Base-by-base conservation (phyloP, 306 rosid genomes). In the Arachis stenosperma region DNA sequence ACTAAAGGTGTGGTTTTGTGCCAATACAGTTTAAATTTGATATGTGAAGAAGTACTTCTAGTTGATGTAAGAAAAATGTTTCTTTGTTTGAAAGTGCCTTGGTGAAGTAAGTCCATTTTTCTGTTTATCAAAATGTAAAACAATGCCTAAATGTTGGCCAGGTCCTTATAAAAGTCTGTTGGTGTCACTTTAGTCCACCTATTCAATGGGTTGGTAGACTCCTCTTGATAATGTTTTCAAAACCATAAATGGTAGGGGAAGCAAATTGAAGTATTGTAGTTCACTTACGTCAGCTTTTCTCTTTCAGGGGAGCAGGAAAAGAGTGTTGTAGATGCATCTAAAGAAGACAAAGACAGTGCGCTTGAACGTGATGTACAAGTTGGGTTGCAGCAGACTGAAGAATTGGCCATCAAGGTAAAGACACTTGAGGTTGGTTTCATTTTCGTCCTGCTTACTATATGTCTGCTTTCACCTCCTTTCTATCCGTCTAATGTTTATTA, bases 261-360 rank as follows among this genome's bases (percentile, higher is more conserved):
- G 59, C 59, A 30, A 61, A 41, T 70, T 70, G 53, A 44, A 47
- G 13, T 61, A 50, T 61, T 73, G 69, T 44, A 46, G 68, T 77
- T 63, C 60, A 76, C 79, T 55, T 65, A 62, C 56, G 70, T 58
- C 70, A 74, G 75, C 70, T 7, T 82, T 72, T 17, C 60, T 62
- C 73, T 72, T 69, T 74, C 87, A 90, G 98, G 81, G 71, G 88
- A 82, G 76, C 87, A 60, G 75, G 87, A 71, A 70, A 88, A 85
- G 81, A 51, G 52, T 74, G 66, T 75, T 71, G 82, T 57, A 73
- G 83, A 76, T 78, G 88, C 77, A 78, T 78, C 84, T 81, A 76
- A 63, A 64, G 85, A 71, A 42, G 89, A 86, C 69, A 82, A 71
- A 42, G 89, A 86, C 69, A 82, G 77, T 55, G 47, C 77, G 79